Conservation (phyloP, 2,329 filamentous ascomycete genomes). For the Alternaria gaisen region DNA sequence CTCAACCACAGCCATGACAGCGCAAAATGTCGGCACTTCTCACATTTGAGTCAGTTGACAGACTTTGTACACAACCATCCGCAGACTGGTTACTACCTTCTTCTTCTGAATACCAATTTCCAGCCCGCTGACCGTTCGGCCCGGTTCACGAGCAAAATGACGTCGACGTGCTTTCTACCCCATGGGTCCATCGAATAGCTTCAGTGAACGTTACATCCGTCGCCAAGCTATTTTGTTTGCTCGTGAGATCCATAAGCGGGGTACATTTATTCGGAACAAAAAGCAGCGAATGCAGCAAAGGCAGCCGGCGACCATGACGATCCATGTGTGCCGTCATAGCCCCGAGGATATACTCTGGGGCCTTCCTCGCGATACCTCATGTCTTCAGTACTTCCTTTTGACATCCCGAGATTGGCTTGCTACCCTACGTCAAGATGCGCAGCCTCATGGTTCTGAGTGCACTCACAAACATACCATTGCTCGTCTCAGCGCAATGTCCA, state of each 20-base stretch:
- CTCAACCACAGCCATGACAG: conserved; percentile 6
- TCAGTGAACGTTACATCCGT: conserved; percentile 37
- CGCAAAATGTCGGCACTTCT: conserved; percentile 1
- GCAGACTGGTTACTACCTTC: conserved; percentile 13
- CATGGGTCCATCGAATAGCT: conserved; percentile 25
- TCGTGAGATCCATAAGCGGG: conserved; percentile 42
- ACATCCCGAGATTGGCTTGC: neutral
- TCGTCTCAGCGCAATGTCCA: conserved; percentile 51
- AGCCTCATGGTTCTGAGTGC: conserved; percentile 22
- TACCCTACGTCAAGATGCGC: conserved; percentile 37
- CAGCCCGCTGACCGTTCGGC: conserved; percentile 14
- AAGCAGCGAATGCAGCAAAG: conserved; percentile 23
- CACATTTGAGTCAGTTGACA: conserved; percentile 15
- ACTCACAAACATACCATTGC: conserved; percentile 28
- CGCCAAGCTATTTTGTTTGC: conserved; percentile 22
- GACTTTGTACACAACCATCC: neutral
- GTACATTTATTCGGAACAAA: conserved; percentile 35
- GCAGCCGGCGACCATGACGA: conserved; percentile 9
- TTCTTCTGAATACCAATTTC: conserved; percentile 14
- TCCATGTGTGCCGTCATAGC: neutral
- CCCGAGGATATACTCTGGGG: conserved; percentile 2
- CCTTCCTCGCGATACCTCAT: neutral
- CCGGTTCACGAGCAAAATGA: conserved; percentile 27
- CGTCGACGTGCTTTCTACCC: conserved; percentile 22
- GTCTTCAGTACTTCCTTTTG: neutral